A percentile compares a stretch with the other conserved stretches of the same genome.
phyloP scores from a whole-genome alignment of 306 rosid genomes.

The Gastrolobium villosum region DNA sequence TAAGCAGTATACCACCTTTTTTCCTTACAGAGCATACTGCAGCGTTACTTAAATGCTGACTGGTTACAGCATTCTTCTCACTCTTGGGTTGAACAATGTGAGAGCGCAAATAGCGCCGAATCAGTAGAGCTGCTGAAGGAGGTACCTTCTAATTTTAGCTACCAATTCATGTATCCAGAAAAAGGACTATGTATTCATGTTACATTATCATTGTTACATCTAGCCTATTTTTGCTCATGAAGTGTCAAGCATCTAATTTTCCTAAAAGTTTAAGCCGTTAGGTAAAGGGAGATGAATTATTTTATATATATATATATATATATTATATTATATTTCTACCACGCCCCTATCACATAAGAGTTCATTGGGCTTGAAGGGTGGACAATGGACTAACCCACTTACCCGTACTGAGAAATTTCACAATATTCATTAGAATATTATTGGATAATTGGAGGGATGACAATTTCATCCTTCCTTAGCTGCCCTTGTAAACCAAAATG shows the following conservation, averaged over 20 bases:
- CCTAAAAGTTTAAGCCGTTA: too few relatives aligned
- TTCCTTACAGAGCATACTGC: conserved; percentile 77
- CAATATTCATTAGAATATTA: too few relatives aligned
- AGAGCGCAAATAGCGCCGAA: conserved; percentile 83
- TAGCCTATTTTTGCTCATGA: conserved; percentile 32
- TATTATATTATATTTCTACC: too few relatives aligned
- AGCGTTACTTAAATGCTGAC: conserved; percentile 66
- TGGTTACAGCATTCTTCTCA: conserved; percentile 76
- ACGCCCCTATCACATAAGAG: too few relatives aligned
- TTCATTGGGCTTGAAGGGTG: too few relatives aligned
- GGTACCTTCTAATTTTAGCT: conserved; percentile 65
- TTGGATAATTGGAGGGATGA: too few relatives aligned
- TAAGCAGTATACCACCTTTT: conserved; percentile 31
- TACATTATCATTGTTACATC: conserved; percentile 26
- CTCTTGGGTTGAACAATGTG: conserved; percentile 83
- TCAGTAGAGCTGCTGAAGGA: conserved; percentile 86
- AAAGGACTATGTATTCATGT: conserved; percentile 32
- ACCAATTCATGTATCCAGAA: conserved; percentile 37
- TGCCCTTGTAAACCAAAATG: neutral
- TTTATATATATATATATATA: too few relatives aligned
- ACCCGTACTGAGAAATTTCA: too few relatives aligned
- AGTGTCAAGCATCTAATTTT: neutral
- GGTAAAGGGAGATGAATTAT: too few relatives aligned
- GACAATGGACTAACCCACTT: too few relatives aligned
- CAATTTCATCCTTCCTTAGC: too few relatives aligned